These are phyloP conservation scores for Capsicum chinense DNA, from an alignment of 257 asterid genomes.

Conservation along the genomic window DNA sequence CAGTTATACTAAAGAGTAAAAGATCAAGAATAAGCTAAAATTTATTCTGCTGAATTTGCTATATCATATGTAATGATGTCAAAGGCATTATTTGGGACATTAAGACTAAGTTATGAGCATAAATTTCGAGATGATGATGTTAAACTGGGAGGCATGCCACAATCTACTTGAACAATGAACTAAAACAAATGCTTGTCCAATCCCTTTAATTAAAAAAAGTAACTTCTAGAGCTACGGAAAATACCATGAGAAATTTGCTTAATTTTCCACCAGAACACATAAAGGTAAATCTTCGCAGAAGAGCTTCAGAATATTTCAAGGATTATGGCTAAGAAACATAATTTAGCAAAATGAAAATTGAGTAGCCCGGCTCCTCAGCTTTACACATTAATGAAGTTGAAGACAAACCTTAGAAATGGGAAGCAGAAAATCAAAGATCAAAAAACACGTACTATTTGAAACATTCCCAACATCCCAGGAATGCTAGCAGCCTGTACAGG, in stretches of 20 bases:
- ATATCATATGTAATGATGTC: neutral
- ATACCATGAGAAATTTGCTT: neutral
- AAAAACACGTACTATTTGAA: slow-evolving; percentile 73
- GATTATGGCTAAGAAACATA: neutral
- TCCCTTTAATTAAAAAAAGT: neutral
- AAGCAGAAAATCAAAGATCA: slow-evolving; percentile 31
- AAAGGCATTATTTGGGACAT: neutral
- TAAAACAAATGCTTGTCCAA: neutral
- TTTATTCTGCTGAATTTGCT: neutral
- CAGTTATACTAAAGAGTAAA: neutral
- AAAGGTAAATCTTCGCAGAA: neutral
- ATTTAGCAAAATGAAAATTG: neutral
- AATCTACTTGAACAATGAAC: neutral
- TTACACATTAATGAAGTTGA: neutral
- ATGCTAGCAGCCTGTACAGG: slow-evolving; percentile 97
- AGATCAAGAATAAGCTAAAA: neutral
- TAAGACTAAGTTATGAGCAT: neutral
- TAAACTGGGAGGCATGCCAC: neutral
- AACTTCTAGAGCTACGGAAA: neutral
- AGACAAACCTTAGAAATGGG: slow-evolving; percentile 14
- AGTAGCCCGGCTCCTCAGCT: neutral
- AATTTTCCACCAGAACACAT: neutral
- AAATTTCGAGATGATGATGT: neutral
- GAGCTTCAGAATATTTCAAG: neutral
- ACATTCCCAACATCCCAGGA: slow-evolving; percentile 99